These are phyloP conservation scores for Aspergillus pseudonomiae DNA, from an alignment of 2,329 filamentous ascomycete species.

Conservation along the genomic window DNA sequence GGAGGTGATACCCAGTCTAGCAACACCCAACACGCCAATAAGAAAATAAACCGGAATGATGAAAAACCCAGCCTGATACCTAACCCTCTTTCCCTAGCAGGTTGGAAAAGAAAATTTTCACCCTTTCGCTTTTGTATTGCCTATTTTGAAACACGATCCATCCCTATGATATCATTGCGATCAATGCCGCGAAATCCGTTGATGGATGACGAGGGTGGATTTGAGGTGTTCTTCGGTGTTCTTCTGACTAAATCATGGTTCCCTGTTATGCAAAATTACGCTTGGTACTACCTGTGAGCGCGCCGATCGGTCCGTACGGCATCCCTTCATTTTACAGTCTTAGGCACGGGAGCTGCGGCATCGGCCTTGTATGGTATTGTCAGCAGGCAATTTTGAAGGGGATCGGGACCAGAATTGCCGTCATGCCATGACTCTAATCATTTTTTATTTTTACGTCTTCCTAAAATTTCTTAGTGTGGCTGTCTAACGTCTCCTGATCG, in stretches of 20 bases:
- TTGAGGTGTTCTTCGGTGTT: neutral
- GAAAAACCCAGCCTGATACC: neutral
- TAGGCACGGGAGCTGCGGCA: neutral
- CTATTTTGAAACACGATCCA: neutral
- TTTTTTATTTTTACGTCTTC: neutral
- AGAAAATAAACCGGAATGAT: constrained; percentile 7
- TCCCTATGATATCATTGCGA: neutral
- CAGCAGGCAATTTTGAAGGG: neutral
- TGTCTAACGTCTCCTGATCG: constrained; percentile 2
- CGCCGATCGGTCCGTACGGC: constrained; percentile 5
- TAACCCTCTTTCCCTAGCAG: neutral
- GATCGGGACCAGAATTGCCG: constrained; percentile 3
- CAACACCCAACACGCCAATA: constrained; percentile 2
- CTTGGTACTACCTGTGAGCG: neutral
- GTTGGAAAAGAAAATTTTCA: neutral
- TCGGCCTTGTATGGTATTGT: constrained; percentile 4
- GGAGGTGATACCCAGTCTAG: constrained; percentile 4
- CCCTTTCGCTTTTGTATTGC: neutral
- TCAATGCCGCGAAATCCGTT: neutral
- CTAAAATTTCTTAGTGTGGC: neutral
- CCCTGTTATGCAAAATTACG: neutral
- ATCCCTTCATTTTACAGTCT: neutral
- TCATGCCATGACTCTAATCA: constrained; percentile 2
- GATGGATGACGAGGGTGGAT: neutral
- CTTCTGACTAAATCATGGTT: neutral